A percentile compares a stretch with the other conserved stretches of the same genome.
phyloP scores from a whole-genome alignment of 78 protist genomes.

The Planoprotostelium fungivorum region DNA sequence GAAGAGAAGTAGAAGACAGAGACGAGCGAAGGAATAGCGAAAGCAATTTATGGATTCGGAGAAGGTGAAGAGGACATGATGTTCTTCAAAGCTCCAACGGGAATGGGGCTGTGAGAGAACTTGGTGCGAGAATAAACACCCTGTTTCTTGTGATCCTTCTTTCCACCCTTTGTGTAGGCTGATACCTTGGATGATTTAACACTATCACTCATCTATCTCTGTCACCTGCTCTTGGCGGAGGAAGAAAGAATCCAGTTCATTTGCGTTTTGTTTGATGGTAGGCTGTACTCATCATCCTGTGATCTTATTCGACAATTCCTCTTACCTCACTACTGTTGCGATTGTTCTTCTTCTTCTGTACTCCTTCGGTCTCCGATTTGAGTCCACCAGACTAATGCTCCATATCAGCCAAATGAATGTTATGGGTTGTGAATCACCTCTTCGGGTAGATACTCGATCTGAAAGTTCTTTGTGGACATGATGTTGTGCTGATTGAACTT shows the following conservation, averaged over 20 bases:
- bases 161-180: not conserved
- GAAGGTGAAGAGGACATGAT: too few relatives aligned
- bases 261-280: not conserved
- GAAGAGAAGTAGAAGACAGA: too few relatives aligned
- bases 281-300: not conserved
- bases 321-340: not conserved
- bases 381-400: too few relatives aligned
- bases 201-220: too few relatives aligned
- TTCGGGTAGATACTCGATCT: not conserved
- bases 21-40: too few relatives aligned
- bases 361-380: too few relatives aligned
- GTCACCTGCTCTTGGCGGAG: not conserved
- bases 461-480: not conserved
- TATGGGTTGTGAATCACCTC: too few relatives aligned
- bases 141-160: not conserved
- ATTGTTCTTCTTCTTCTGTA: not conserved
- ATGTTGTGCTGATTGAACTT: slow-evolving; percentile 42
- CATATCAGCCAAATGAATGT: too few relatives aligned
- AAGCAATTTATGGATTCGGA: too few relatives aligned
- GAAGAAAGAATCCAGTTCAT: not conserved
- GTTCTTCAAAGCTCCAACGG: too few relatives aligned
- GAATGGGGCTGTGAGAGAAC: not conserved
- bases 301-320: not conserved
- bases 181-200: too few relatives aligned
- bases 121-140: not conserved